Conservation (phyloP, 2,329 filamentous ascomycete genomes). For the Beauveria bassiana region DNA sequence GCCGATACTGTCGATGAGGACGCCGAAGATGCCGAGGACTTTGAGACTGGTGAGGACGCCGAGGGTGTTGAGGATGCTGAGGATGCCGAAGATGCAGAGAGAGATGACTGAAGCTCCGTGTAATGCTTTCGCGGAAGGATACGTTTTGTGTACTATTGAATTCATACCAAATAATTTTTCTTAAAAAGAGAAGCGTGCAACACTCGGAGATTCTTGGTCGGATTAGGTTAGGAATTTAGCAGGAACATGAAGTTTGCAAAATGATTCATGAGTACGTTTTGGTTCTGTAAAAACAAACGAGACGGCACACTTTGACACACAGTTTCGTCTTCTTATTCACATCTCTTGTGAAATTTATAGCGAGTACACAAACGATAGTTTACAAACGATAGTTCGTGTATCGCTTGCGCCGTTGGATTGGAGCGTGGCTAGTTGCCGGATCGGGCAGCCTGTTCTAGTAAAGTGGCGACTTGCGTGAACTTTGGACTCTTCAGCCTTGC, state of each 20-base stretch:
- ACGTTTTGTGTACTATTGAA: neutral
- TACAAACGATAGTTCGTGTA: too few relatives aligned
- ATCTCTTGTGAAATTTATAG: too few relatives aligned
- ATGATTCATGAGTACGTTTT: neutral
- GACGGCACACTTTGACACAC: too few relatives aligned
- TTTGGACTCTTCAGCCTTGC: neutral
- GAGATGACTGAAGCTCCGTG: neutral
- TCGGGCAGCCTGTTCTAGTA: neutral
- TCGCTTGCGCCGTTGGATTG: neutral
- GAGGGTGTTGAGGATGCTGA: neutral
- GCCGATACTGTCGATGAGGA: conserved; percentile 13
- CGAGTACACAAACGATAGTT: too few relatives aligned
- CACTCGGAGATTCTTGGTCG: neutral
- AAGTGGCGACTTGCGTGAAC: conserved; percentile 1
- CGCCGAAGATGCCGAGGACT: conserved; percentile 13
- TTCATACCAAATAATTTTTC: neutral
- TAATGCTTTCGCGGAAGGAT: neutral
- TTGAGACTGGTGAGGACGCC: neutral
- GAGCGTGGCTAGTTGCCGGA: neutral
- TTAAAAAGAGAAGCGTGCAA: neutral
- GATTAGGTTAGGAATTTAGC: neutral
- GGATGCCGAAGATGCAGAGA: neutral
- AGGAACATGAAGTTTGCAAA: neutral
- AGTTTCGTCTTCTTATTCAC: neutral
- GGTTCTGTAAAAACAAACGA: neutral